Evolutionary conservation across 2,329 filamentous ascomycete species (phyloP).

Genomic region (Pyrenochaeta sp.): DNA sequence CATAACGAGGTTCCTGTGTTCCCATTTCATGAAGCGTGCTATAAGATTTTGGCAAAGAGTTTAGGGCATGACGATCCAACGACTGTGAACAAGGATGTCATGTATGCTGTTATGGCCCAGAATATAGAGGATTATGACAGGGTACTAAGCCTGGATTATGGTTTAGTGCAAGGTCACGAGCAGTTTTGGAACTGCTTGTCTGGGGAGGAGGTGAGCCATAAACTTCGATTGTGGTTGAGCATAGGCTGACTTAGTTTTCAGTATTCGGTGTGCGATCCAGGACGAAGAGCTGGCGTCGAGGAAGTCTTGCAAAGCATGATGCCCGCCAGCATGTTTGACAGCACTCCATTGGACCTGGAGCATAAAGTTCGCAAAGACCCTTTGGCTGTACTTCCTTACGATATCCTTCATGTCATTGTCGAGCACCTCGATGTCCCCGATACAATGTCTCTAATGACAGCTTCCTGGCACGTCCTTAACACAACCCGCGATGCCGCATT

Average conservation of each 20-base stretch:
- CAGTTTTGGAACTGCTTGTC: slow-evolving; percentile 21
- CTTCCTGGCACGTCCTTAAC: slow-evolving; percentile 18
- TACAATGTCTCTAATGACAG: slow-evolving; percentile 18
- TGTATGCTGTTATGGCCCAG: slow-evolving; percentile 18
- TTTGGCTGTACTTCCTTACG: slow-evolving; percentile 18
- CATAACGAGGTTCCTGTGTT: slow-evolving; percentile 6
- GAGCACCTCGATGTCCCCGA: slow-evolving; percentile 10
- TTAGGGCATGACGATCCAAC: slow-evolving; percentile 11
- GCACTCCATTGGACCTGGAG: background rate
- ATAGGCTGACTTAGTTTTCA: background rate
- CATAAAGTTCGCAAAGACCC: slow-evolving; percentile 22
- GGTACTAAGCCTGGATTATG: slow-evolving; percentile 23
- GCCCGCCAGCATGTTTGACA: slow-evolving; percentile 10
- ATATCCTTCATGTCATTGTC: slow-evolving; percentile 18
- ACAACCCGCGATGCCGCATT: slow-evolving; percentile 13
- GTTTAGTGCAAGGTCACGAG: background rate
- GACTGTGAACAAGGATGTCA: slow-evolving; percentile 20
- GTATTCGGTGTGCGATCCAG: slow-evolving; percentile 21
- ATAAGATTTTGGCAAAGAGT: slow-evolving; percentile 19
- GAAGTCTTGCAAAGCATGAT: slow-evolving; percentile 15
- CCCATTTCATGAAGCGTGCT: slow-evolving; percentile 32
- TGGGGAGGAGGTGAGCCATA: slow-evolving; percentile 26
- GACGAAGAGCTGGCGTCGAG: slow-evolving; percentile 2
- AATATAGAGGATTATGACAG: slow-evolving; percentile 3
- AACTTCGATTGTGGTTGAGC: background rate